Evolutionary conservation across 1,284 basidiomycete genomes (phyloP).

Genomic region (Ustilago vetiveriae): DNA sequence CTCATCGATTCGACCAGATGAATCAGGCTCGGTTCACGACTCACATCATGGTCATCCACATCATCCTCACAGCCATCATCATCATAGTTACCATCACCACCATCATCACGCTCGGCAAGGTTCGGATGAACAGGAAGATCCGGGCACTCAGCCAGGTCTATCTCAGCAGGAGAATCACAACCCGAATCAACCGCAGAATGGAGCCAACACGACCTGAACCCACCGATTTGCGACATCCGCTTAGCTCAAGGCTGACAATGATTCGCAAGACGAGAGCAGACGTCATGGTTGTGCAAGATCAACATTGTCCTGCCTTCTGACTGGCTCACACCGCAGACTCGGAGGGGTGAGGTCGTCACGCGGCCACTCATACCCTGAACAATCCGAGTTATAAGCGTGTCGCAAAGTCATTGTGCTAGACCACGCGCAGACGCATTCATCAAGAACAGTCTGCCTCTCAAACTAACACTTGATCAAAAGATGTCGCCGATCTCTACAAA

Average conservation of each 20-base stretch:
- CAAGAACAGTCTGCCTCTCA: neutral
- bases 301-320: no score
- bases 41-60: constrained; percentile 27
- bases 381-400: no score
- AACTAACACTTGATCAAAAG: constrained; percentile 14
- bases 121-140: constrained; percentile 26
- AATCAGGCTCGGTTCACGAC: constrained; percentile 32
- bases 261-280: no score
- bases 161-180: constrained; percentile 51
- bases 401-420: no score
- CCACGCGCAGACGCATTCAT: no score
- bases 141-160: constrained; percentile 34
- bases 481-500: constrained; percentile 53
- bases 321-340: no score
- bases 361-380: no score
- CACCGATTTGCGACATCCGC: neutral
- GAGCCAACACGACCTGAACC: constrained; percentile 19
- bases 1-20: constrained; percentile 35
- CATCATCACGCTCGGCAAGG: constrained; percentile 5
- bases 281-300: no score
- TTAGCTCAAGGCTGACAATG: no score
- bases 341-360: no score
- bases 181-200: constrained; percentile 30
- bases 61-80: constrained; percentile 10
- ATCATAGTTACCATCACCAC: constrained; percentile 16